Conservation (phyloP, 2,329 filamentous ascomycete species). For the Akanthomyces dipterigenus region DNA sequence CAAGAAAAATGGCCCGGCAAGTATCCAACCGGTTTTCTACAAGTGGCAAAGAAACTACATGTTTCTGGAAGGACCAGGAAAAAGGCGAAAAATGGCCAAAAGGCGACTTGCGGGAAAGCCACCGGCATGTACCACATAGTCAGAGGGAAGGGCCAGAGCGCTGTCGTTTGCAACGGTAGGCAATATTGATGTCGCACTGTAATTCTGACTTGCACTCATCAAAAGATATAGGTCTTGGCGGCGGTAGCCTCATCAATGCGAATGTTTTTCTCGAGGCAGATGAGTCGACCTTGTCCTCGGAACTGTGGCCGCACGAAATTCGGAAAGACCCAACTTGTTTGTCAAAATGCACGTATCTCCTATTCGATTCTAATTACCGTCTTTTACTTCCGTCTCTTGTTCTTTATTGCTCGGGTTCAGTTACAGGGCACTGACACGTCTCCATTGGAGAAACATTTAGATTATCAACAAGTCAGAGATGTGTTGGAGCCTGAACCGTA, state of each 20-base stretch:
- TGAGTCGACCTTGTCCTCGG: not conserved
- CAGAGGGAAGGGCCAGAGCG: slow-evolving; percentile 57
- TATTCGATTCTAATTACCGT: too few species aligned
- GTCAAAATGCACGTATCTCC: slow-evolving; percentile 40
- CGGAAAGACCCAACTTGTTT: slow-evolving; percentile 27
- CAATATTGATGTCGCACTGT: not conserved
- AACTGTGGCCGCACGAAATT: not conserved
- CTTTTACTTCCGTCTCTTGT: not conserved
- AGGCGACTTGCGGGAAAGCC: slow-evolving; percentile 38
- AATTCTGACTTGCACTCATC: not conserved
- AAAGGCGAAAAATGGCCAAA: slow-evolving; percentile 28
- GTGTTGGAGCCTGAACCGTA: slow-evolving; percentile 55
- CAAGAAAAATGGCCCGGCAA: slow-evolving; percentile 61
- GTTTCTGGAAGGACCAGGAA: slow-evolving; percentile 29
- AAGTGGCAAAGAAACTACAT: slow-evolving; percentile 44
- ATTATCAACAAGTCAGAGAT: slow-evolving; percentile 48
- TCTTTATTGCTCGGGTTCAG: not conserved
- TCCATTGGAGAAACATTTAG: slow-evolving; percentile 23
- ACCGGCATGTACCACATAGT: slow-evolving; percentile 59
- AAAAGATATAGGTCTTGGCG: slow-evolving; percentile 48
- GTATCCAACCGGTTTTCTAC: slow-evolving; percentile 44
- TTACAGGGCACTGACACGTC: not conserved
- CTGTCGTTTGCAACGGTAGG: slow-evolving; percentile 51
- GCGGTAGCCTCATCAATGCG: slow-evolving; percentile 59
- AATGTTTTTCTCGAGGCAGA: slow-evolving; percentile 56